Conservation (phyloP, 169 alveolate species). For the Plasmodium gaboni region DNA sequence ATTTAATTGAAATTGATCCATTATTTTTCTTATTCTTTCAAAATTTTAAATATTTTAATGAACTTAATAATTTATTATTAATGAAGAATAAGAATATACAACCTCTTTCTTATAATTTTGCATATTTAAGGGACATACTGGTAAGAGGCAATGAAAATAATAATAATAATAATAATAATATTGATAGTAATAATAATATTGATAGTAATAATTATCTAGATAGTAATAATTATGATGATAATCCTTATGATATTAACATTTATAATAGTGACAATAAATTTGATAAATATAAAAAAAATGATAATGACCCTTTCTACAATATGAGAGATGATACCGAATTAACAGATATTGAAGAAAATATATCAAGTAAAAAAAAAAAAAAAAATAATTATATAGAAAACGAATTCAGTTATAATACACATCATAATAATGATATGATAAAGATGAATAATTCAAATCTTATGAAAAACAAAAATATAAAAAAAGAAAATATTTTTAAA, state of each 20-base stretch:
- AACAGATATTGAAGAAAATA: not conserved
- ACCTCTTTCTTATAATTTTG: not conserved
- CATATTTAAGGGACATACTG: constrained; percentile 13
- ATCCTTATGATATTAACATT: no score
- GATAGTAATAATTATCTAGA: not conserved
- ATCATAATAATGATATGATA: not conserved
- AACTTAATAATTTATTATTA: constrained; percentile 6
- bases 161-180: not conserved
- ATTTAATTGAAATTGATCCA: constrained; percentile 54
- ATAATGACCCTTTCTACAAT: no score
- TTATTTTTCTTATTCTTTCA: constrained; percentile 39
- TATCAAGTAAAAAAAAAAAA: not conserved
- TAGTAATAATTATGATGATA: not conserved
- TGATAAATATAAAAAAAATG: not conserved
- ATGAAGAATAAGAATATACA: not conserved
- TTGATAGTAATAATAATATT: no score
- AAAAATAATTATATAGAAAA: not conserved
- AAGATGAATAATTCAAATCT: not conserved
- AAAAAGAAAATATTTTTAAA: not conserved
- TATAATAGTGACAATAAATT: not conserved
- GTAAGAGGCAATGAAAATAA: not conserved
- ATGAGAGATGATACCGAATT: not conserved
- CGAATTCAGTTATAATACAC: not conserved
- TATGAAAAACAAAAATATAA: not conserved
- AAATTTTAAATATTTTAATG: constrained; percentile 40